Conservation (phyloP, 2,329 filamentous ascomycete genomes). For the Aspergillus arachidicola region DNA sequence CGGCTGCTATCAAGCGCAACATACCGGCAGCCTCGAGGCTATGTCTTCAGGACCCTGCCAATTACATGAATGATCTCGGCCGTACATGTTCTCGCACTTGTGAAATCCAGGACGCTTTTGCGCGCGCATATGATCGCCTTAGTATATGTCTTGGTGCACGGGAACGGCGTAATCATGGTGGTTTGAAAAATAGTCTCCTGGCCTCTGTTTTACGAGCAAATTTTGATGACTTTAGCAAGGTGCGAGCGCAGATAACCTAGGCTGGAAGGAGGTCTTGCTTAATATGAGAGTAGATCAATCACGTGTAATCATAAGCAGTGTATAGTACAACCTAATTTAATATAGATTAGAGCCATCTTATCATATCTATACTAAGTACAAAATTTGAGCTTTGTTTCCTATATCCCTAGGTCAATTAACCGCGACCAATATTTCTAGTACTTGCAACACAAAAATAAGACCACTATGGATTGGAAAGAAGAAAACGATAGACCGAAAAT, state of each 20-base stretch:
- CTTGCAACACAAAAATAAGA: neutral
- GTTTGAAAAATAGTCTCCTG: conserved; percentile 25
- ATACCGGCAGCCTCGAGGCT: conserved; percentile 42
- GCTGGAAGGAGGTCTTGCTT: neutral
- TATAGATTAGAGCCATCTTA: neutral
- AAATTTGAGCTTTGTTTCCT: neutral
- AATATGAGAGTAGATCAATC: neutral
- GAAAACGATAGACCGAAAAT: neutral
- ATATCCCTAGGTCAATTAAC: neutral
- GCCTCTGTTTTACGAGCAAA: conserved; percentile 29
- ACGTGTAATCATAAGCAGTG: neutral
- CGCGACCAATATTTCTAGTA: neutral
- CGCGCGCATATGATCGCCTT: conserved; percentile 30
- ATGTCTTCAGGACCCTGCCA: conserved; percentile 62
- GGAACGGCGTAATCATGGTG: conserved; percentile 17
- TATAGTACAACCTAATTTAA: neutral
- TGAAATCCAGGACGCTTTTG: conserved; percentile 52
- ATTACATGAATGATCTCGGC: conserved; percentile 61
- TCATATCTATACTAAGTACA: neutral
- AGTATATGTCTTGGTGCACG: conserved; percentile 25
- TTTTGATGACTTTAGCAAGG: conserved; percentile 27
- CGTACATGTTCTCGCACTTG: conserved; percentile 50
- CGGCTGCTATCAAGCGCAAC: conserved; percentile 37
- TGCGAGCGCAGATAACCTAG: neutral
- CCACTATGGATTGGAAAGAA: neutral